These are phyloP conservation scores for Oemleria cerasiformis DNA, from an alignment of 306 rosid genomes.

Conservation along the genomic window DNA sequence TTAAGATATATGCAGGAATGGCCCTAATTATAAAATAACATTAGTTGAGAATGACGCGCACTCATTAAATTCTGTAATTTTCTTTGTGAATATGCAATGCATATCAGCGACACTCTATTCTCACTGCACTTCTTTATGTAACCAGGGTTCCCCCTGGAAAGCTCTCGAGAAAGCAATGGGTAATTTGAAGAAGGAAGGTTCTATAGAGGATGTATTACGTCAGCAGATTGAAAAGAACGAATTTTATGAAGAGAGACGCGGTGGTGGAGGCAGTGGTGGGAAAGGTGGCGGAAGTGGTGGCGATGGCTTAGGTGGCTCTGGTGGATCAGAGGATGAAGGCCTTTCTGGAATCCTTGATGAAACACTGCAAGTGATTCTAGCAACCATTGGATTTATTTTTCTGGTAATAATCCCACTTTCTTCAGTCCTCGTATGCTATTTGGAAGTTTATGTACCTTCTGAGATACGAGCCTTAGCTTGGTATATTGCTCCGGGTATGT, in stretches of 20 bases:
- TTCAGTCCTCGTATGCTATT: not conserved
- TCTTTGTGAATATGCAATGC: not conserved
- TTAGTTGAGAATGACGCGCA: not conserved
- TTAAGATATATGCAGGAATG: not conserved
- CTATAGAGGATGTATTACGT: constrained; percentile 59
- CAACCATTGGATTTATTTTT: constrained; percentile 62
- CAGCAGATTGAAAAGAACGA: constrained; percentile 59
- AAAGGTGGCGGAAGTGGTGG: constrained; percentile 27
- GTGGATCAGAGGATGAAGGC: constrained; percentile 60
- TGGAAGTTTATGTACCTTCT: not conserved
- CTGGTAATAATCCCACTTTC: constrained; percentile 46
- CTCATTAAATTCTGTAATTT: not conserved
- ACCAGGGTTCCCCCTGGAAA: constrained; percentile 32
- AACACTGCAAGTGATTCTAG: constrained; percentile 61
- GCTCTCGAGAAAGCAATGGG: constrained; percentile 25
- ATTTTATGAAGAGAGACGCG: constrained; percentile 43
- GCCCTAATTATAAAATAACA: not conserved
- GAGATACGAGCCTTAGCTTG: not conserved
- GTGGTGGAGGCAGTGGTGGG: constrained; percentile 39
- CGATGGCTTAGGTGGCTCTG: constrained; percentile 33
- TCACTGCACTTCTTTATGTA: constrained; percentile 2
- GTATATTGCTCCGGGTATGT: not conserved
- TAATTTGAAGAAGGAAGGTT: constrained; percentile 41
- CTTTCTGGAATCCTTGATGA: constrained; percentile 54
- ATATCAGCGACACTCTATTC: not conserved